Evolutionary conservation across 257 asterid species (phyloP).

Genomic region (Rehmannia glutinosa): DNA sequence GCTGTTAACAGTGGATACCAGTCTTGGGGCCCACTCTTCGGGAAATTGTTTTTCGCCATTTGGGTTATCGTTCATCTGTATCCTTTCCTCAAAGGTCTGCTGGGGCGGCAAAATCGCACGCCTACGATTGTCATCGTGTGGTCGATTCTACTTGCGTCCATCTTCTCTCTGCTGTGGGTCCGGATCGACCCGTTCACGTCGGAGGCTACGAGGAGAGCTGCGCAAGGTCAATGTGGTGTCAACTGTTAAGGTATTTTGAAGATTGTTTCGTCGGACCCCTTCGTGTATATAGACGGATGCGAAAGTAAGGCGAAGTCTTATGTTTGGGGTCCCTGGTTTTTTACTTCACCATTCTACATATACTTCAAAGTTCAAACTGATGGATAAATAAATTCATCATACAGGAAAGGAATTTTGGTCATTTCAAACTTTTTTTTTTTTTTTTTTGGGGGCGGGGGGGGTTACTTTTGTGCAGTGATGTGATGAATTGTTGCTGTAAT

Average conservation of each 20-base stretch:
- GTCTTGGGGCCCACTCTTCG: constrained; percentile 90
- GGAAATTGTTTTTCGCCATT: constrained; percentile 70
- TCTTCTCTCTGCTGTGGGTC: constrained; percentile 91
- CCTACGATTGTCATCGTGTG: constrained; percentile 95
- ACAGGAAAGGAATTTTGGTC: constrained; percentile 9
- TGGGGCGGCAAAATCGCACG: constrained; percentile 83
- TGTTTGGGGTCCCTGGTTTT: neutral
- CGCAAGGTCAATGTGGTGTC: constrained; percentile 74
- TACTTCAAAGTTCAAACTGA: constrained; percentile 9
- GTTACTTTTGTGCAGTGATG: neutral
- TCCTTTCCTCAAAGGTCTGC: constrained; percentile 84
- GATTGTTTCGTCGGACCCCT: neutral
- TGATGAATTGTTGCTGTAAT: neutral
- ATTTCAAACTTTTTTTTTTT: constrained; percentile 2
- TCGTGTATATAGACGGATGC: constrained; percentile 26
- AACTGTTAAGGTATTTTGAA: constrained; percentile 39
- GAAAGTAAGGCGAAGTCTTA: constrained; percentile 1
- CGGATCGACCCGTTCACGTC: constrained; percentile 84
- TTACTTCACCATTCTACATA: constrained; percentile 3
- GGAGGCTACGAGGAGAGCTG: constrained; percentile 36
- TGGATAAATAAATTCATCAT: constrained; percentile 1
- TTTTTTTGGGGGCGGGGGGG: no score
- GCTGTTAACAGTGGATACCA: constrained; percentile 90
- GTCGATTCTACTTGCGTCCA: constrained; percentile 90
- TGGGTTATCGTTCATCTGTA: constrained; percentile 92